phyloP scores from a whole-genome alignment of 768 basidiomycete genomes.

The Xerocomus potaroensis region DNA sequence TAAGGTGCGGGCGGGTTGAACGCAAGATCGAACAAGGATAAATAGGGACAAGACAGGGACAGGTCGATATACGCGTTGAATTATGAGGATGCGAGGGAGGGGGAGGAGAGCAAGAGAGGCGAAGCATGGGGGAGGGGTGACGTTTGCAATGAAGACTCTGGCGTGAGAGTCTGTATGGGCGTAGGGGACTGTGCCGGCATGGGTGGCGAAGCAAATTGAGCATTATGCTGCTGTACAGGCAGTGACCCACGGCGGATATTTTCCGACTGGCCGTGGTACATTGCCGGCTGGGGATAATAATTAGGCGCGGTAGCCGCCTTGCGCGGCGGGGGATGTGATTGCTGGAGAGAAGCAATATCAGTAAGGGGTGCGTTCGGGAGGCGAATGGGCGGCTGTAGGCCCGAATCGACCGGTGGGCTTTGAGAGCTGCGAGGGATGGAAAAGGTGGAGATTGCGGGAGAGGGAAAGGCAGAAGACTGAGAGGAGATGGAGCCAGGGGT shows the following conservation, averaged over 20 bases:
- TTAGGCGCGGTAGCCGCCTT: constrained; percentile 31
- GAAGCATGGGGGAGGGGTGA: constrained; percentile 28
- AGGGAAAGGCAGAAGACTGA: constrained; percentile 62
- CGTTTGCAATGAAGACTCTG: constrained; percentile 18
- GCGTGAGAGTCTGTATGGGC: constrained; percentile 24
- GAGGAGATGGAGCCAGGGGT: constrained; percentile 49
- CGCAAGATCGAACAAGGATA: constrained; percentile 26
- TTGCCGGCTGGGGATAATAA: constrained; percentile 30
- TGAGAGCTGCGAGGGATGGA: constrained; percentile 55
- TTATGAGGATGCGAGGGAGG: constrained; percentile 20
- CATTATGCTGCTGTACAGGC: constrained; percentile 24
- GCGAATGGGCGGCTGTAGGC: constrained; percentile 47
- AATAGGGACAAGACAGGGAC: constrained; percentile 27
- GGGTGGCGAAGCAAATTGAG: constrained; percentile 28
- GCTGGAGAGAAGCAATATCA: constrained; percentile 57
- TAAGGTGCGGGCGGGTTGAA: constrained; percentile 4
- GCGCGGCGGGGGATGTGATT: constrained; percentile 30
- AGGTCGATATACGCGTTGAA: too few species aligned
- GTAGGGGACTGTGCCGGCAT: constrained; percentile 28
- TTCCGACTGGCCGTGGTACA: constrained; percentile 29
- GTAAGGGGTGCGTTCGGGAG: constrained; percentile 69
- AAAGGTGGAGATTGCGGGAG: constrained; percentile 56
- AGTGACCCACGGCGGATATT: constrained; percentile 30
- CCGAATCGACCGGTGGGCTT: constrained; percentile 47
- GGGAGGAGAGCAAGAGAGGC: constrained; percentile 24